A percentile compares a stretch with the other conserved stretches of the same genome.
phyloP scores from a whole-genome alignment of 371 early-diverging fungal genomes.

The Rhizopus arrhizus region DNA sequence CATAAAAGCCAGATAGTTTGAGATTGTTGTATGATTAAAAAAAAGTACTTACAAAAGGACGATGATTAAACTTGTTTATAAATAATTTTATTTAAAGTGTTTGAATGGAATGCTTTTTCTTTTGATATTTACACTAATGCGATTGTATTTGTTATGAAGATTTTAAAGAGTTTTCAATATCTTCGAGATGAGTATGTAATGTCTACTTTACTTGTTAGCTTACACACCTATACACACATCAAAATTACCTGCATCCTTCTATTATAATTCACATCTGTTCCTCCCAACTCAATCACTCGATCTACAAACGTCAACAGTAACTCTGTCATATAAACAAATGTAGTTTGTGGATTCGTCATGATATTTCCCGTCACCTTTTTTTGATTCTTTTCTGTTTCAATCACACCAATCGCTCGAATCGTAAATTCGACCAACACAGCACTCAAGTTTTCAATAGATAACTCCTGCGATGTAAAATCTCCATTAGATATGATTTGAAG shows the following conservation, averaged over 20 bases:
- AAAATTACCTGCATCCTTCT: conserved; percentile 35
- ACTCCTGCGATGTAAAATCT: neutral
- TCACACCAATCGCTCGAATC: conserved; percentile 39
- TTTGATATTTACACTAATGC: too few species aligned
- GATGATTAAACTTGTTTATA: too few species aligned
- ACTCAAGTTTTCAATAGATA: conserved; percentile 34
- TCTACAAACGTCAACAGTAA: conserved; percentile 41
- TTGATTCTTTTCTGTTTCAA: conserved; percentile 35
- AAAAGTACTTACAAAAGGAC: too few species aligned
- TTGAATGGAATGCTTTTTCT: too few species aligned
- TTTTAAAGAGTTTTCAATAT: too few species aligned
- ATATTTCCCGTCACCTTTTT: conserved; percentile 33
- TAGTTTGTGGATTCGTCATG: conserved; percentile 39
- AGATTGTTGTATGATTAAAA: too few species aligned
- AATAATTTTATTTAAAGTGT: too few species aligned
- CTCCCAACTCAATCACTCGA: conserved; percentile 41
- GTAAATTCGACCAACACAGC: conserved; percentile 41
- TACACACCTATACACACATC: too few species aligned
- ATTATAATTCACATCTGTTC: conserved; percentile 34
- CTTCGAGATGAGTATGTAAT: neutral
- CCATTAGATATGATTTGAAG: conserved; percentile 8
- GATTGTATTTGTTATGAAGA: too few species aligned
- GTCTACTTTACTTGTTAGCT: neutral
- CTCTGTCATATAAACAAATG: conserved; percentile 42
- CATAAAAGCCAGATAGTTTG: too few species aligned